Conservation (phyloP, 2,329 filamentous ascomycete genomes). For the Alternaria dauci region DNA sequence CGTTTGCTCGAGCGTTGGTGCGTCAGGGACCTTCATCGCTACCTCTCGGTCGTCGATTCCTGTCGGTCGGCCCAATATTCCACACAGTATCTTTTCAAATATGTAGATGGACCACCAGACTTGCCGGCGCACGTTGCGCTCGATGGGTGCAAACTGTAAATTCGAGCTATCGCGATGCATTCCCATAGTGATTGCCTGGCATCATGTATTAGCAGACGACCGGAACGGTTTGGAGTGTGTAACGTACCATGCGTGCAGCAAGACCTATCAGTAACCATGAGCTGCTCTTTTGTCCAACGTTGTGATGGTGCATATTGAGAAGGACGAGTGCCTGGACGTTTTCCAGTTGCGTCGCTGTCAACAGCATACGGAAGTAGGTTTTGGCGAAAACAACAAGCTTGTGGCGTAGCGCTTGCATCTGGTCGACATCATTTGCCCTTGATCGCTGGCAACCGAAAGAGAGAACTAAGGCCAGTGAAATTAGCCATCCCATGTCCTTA, state of each 20-base stretch:
- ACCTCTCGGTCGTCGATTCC: slow-evolving; percentile 38
- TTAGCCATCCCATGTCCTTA: slow-evolving; percentile 54
- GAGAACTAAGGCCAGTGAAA: slow-evolving; percentile 53
- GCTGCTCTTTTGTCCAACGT: slow-evolving; percentile 54
- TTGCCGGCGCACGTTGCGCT: slow-evolving; percentile 35
- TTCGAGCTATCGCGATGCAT: slow-evolving; percentile 55
- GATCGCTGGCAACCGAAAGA: slow-evolving; percentile 54
- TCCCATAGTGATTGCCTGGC: slow-evolving; percentile 53
- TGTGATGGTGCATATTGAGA: slow-evolving; percentile 54
- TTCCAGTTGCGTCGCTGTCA: slow-evolving; percentile 51
- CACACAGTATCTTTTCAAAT: slow-evolving; percentile 38
- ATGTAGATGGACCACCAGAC: slow-evolving; percentile 41
- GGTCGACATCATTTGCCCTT: slow-evolving; percentile 40
- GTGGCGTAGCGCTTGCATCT: slow-evolving; percentile 27
- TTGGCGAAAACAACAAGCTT: slow-evolving; percentile 44
- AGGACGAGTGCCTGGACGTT: slow-evolving; percentile 56
- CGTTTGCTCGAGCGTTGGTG: slow-evolving; percentile 27
- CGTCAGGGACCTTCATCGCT: slow-evolving; percentile 31
- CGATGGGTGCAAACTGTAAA: slow-evolving; percentile 48
- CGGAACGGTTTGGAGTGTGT: background rate
- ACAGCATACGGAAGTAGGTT: slow-evolving; percentile 47
- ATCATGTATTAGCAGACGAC: background rate
- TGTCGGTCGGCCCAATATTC: slow-evolving; percentile 36
- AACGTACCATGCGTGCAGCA: slow-evolving; percentile 51
- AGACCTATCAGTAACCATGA: slow-evolving; percentile 54